Evolutionary conservation across 2,329 filamentous ascomycete species (phyloP), one percentile per base, ranked within the genome.

Genomic region (Pyrenophora graminea): DNA sequence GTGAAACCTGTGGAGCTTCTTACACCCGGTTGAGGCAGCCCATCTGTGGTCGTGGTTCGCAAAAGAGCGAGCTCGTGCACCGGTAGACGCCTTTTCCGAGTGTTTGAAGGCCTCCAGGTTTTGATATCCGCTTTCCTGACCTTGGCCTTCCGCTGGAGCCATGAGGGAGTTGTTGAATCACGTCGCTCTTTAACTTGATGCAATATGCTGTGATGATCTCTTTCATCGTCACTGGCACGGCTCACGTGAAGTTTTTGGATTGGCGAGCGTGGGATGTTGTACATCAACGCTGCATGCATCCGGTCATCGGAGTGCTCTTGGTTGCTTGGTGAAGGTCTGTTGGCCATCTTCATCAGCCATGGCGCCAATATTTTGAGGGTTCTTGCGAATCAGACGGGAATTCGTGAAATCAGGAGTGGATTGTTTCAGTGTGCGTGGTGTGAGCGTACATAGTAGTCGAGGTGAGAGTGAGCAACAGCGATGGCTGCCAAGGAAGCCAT

Each of bases 21-120:
- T 65, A 71, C 68, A 61, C 52, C 47, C 43, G 60, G 63, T 23
- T 51, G 48, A 30, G 66, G 62, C 10, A 70, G 49, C 39, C 66
- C 64, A 56, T 63, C 56, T 32, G 53, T 56, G 43, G 66, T 64
- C n/a, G 64, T 62, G 3, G 62, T 64, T 44, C 67, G 64, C 21
- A 66, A 45, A 19, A 71, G 42, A 25, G 63, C 51, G 36, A 72
- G 68, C 38, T 63, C 54, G 45, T 64, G 57, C 36, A 66, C 56
- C 48, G 65, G 59, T 27, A 66, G 45, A 15, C 53, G 51, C 41
- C 57, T 61, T 57, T 58, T 64, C 54, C 53, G 58, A 56, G 42
- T 57, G 45, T 39, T 41, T 36, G 41, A 43, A 38, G 23, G 21
- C 18, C 15, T 39, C 15, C 33, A 34, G 17, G 30, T 25, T 37